These are phyloP conservation scores for Cryphonectria radicalis DNA, from an alignment of 2,329 filamentous ascomycete genomes.

Conservation along the genomic window DNA sequence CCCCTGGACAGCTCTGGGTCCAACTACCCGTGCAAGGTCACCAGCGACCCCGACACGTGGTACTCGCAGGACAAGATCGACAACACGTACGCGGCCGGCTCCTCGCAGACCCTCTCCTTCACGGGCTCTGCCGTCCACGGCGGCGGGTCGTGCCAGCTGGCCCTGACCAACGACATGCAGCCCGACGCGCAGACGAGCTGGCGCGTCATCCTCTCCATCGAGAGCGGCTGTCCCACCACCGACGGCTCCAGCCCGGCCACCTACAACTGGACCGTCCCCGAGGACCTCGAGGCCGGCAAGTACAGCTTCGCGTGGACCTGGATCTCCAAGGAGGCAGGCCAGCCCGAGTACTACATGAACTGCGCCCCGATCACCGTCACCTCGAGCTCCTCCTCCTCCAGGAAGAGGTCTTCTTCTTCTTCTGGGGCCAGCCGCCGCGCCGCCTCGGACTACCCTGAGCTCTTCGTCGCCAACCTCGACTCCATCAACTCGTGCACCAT, in stretches of 20 bases:
- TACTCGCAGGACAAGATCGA: slow-evolving; percentile 55
- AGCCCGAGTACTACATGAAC: slow-evolving; percentile 88
- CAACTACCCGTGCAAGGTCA: slow-evolving; percentile 74
- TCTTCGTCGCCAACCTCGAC: slow-evolving; percentile 31
- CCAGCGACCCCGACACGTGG: slow-evolving; percentile 55
- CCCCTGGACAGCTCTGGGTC: slow-evolving; percentile 64
- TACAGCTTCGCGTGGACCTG: slow-evolving; percentile 77
- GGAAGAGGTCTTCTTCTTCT: background rate
- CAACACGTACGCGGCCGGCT: slow-evolving; percentile 66
- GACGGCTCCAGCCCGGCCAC: slow-evolving; percentile 45
- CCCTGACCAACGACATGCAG: slow-evolving; percentile 72
- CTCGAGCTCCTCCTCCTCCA: slow-evolving; percentile 15
- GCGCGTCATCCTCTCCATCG: slow-evolving; percentile 67
- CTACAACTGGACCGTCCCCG: slow-evolving; percentile 70
- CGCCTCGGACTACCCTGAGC: slow-evolving; percentile 45
- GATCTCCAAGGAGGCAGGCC: slow-evolving; percentile 73
- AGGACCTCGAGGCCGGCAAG: slow-evolving; percentile 60
- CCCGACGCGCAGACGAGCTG: slow-evolving; percentile 69
- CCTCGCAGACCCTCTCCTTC: slow-evolving; percentile 66
- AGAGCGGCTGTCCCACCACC: slow-evolving; percentile 56
- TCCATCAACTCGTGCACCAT: slow-evolving; percentile 29
- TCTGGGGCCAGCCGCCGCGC: background rate
- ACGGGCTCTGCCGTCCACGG: slow-evolving; percentile 65
- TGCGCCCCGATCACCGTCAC: slow-evolving; percentile 72
- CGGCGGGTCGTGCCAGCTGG: slow-evolving; percentile 78